These are phyloP conservation scores for Aspergillus transmontanensis DNA, from an alignment of 2,329 filamentous ascomycete genomes.

Conservation along the genomic window DNA sequence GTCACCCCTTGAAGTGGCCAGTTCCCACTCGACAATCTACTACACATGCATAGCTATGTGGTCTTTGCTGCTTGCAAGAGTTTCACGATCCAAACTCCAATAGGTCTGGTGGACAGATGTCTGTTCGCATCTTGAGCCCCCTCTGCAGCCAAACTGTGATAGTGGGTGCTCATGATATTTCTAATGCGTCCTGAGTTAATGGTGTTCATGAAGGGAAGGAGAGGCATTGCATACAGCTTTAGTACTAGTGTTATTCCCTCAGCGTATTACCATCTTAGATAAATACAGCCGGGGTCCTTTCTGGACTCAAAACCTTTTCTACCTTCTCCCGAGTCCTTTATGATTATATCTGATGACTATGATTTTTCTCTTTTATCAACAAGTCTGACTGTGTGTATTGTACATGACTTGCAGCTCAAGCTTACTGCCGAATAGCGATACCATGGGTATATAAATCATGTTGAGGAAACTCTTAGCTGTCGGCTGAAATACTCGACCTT, in stretches of 20 bases:
- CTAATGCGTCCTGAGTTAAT: background rate
- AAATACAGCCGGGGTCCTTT: background rate
- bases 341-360: background rate
- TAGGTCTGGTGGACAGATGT: background rate
- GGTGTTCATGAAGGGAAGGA: background rate
- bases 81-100: background rate
- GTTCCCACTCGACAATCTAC: background rate
- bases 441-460: slow-evolving; percentile 3
- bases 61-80: background rate
- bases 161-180: background rate
- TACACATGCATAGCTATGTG: background rate
- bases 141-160: background rate
- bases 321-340: background rate
- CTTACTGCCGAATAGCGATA: background rate
- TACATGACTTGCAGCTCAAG: background rate
- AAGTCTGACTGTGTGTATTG: background rate
- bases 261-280: background rate
- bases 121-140: background rate
- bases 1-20: background rate
- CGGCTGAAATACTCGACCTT: background rate
- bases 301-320: background rate
- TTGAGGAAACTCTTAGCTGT: background rate
- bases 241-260: background rate
- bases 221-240: background rate
- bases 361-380: background rate